These are phyloP conservation scores for Schizophyllum amplum DNA, from an alignment of 1,284 basidiomycete species.

Conservation along the genomic window DNA sequence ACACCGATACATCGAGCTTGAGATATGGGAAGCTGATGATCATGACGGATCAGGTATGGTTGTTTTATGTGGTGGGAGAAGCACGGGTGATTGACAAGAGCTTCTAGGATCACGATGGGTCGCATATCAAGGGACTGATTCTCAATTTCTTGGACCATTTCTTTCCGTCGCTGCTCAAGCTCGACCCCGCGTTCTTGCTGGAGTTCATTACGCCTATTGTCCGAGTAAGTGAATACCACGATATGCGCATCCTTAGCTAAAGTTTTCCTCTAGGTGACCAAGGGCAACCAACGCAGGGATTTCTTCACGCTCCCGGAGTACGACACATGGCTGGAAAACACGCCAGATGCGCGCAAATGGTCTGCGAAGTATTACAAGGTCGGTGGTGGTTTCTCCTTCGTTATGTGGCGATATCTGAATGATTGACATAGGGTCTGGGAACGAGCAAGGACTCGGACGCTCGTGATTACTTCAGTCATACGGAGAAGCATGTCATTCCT, in stretches of 20 bases:
- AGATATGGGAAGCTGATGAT: conserved; percentile 98
- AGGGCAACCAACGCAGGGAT: conserved; percentile 74
- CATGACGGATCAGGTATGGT: conserved; percentile 94
- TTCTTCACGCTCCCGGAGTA: conserved; percentile 99
- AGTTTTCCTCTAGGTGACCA: conserved; percentile 49
- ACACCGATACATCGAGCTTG: conserved; percentile 63
- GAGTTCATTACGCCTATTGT: conserved; percentile 99
- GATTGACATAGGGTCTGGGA: conserved; percentile 75
- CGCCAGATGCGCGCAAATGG: conserved; percentile 83
- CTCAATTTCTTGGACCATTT: conserved; percentile 99
- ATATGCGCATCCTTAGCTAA: neutral
- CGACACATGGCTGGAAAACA: conserved; percentile 84
- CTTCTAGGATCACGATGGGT: conserved; percentile 95
- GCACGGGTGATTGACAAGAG: conserved; percentile 6
- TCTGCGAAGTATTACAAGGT: conserved; percentile 96
- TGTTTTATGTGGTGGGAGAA: neutral
- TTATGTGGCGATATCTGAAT: neutral
- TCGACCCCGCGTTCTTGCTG: conserved; percentile 84
- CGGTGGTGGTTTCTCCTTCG: conserved; percentile 11
- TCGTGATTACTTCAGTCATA: conserved; percentile 88
- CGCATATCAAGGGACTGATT: conserved; percentile 97
- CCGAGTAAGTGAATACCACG: conserved; percentile 48
- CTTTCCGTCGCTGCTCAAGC: conserved; percentile 89
- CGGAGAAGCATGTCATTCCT: conserved; percentile 91
- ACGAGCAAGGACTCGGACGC: conserved; percentile 87